phyloP scores from a whole-genome alignment of 2,329 filamentous ascomycete genomes.

The Penicillium sp. region DNA sequence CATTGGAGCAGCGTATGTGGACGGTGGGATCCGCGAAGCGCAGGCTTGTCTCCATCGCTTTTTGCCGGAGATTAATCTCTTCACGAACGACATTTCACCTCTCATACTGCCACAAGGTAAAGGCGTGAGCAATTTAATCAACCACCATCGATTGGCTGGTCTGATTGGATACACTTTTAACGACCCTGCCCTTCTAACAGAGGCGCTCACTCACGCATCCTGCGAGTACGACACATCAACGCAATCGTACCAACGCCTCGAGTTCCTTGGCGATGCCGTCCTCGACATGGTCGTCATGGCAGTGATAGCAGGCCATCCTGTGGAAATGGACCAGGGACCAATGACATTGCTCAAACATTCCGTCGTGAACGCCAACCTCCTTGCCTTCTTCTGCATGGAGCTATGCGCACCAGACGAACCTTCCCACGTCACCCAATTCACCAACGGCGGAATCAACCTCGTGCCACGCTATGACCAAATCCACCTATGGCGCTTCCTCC shows the following conservation, averaged over 20 bases:
- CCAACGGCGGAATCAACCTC: constrained; percentile 20
- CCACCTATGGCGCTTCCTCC: constrained; percentile 62
- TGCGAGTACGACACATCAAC: constrained; percentile 45
- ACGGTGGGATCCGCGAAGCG: constrained; percentile 59
- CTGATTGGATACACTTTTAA: constrained; percentile 60
- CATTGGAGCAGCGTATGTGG: constrained; percentile 64
- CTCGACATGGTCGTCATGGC: constrained; percentile 67
- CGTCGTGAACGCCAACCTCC: constrained; percentile 69
- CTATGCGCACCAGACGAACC: constrained; percentile 17
- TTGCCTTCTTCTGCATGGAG: constrained; percentile 67
- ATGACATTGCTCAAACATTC: constrained; percentile 71
- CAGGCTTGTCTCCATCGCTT: constrained; percentile 58
- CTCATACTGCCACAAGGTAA: neutral
- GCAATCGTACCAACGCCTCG: constrained; percentile 62
- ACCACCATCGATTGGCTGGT: constrained; percentile 12
- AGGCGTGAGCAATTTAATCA: constrained; percentile 10
- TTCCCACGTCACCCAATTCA: constrained; percentile 3
- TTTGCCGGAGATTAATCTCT: constrained; percentile 46
- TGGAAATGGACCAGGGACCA: constrained; percentile 44
- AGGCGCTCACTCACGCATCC: constrained; percentile 74
- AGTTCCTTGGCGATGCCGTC: constrained; percentile 79
- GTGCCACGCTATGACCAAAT: constrained; percentile 22
- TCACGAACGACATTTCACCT: constrained; percentile 8
- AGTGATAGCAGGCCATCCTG: constrained; percentile 26
- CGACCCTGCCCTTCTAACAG: constrained; percentile 58